phyloP scores from a whole-genome alignment of 768 basidiomycete genomes.

The Phylloporus arenicola region DNA sequence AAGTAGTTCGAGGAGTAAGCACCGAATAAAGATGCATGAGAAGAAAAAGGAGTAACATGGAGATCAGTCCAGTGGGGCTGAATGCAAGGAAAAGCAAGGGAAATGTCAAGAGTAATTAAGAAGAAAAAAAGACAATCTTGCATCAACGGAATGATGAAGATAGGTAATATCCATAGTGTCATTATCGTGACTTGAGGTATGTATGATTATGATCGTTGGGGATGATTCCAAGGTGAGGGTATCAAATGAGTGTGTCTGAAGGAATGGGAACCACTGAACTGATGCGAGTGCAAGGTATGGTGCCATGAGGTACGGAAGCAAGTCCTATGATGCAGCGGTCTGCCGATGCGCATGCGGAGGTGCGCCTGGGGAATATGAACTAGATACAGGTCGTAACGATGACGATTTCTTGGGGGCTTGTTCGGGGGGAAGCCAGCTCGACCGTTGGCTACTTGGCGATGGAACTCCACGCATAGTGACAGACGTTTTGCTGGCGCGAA shows the following conservation, averaged over 20 bases:
- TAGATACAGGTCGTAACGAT: slow-evolving; percentile 15
- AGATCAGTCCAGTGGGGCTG: slow-evolving; percentile 13
- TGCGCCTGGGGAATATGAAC: slow-evolving; percentile 9
- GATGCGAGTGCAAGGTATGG: slow-evolving; percentile 9
- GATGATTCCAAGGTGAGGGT: slow-evolving; percentile 19
- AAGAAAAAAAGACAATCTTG: slow-evolving; percentile 1
- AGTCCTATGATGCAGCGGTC: slow-evolving; percentile 18
- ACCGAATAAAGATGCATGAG: slow-evolving; percentile 10
- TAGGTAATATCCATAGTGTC: slow-evolving; percentile 21
- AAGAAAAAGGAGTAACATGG: slow-evolving; percentile 7
- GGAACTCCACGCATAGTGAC: slow-evolving; percentile 5
- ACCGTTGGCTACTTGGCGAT: slow-evolving; percentile 17
- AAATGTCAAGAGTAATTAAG: slow-evolving; percentile 16
- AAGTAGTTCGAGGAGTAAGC: slow-evolving; percentile 10
- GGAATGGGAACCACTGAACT: slow-evolving; percentile 14
- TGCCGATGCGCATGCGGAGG: slow-evolving; percentile 14
- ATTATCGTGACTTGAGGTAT: slow-evolving; percentile 11
- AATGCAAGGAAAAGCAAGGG: slow-evolving; percentile 7
- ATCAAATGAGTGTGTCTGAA: slow-evolving; percentile 24
- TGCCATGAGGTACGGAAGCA: not conserved
- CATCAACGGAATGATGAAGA: slow-evolving; percentile 13
- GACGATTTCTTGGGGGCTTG: slow-evolving; percentile 10
- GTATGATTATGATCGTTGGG: slow-evolving; percentile 13
- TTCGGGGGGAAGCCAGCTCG: slow-evolving; percentile 22
- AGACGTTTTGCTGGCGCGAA: slow-evolving; percentile 10